Evolutionary conservation across 164 flowering plant species (phyloP).

Genomic region (Aristolochia contorta): DNA sequence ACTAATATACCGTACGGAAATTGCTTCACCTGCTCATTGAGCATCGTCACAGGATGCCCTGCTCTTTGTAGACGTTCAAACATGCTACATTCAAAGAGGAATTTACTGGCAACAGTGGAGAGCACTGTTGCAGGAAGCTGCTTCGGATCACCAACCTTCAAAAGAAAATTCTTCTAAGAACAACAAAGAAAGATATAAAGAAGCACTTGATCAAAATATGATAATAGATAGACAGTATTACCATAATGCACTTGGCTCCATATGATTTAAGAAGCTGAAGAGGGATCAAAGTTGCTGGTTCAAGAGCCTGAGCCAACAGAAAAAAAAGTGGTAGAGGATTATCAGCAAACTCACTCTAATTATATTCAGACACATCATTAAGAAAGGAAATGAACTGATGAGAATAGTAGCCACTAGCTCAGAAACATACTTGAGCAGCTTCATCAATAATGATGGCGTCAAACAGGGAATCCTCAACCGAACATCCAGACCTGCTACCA

Average conservation of each 20-base stretch:
- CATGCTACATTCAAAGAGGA: conserved; percentile 85
- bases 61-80: conserved; percentile 96
- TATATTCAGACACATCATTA: too few relatives aligned
- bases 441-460: conserved; percentile 98
- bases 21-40: conserved; percentile 63
- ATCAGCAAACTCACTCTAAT: not conserved
- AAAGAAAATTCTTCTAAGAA: conserved; percentile 2
- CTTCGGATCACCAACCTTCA: conserved; percentile 98
- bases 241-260: conserved; percentile 82
- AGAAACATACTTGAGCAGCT: conserved; percentile 79
- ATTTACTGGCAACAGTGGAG: conserved; percentile 83
- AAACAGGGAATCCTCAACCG: conserved; percentile 57
- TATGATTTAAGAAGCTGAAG: conserved; percentile 82
- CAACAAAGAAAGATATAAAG: conserved; percentile 4
- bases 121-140: conserved; percentile 99
- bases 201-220: not conserved
- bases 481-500: conserved; percentile 34
- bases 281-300: conserved; percentile 94
- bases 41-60: conserved; percentile 81
- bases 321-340: conserved; percentile 6
- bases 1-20: not conserved
- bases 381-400: too few relatives aligned
- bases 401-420: too few relatives aligned
- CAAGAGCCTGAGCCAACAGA: conserved; percentile 60
- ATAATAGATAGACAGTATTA: conserved; percentile 12